These are phyloP conservation scores for Aspergillus sparsus DNA, from an alignment of 495 filamentous ascomycete species.

Conservation along the genomic window DNA sequence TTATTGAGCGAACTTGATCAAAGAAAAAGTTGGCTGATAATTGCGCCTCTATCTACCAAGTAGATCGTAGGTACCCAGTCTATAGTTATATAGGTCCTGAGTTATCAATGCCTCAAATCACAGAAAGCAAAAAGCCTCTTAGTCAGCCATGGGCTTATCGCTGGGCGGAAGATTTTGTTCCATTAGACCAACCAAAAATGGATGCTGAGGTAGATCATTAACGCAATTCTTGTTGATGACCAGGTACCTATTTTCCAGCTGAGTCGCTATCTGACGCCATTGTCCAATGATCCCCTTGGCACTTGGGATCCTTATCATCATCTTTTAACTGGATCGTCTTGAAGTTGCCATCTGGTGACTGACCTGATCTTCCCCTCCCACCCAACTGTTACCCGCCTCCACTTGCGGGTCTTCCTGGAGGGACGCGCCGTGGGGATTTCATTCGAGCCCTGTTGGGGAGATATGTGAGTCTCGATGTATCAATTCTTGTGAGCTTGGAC, in stretches of 20 bases:
- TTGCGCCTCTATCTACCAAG: no score
- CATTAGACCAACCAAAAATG: background rate
- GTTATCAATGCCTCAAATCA: background rate
- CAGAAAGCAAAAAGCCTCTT: background rate
- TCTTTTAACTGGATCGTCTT: slow-evolving; percentile 1
- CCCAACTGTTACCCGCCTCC: slow-evolving; percentile 21
- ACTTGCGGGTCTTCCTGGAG: slow-evolving; percentile 25
- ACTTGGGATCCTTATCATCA: slow-evolving; percentile 11
- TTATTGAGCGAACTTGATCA: no score
- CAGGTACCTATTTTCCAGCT: slow-evolving; percentile 1
- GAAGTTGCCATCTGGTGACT: background rate
- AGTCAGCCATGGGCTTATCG: slow-evolving; percentile 9
- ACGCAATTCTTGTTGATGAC: background rate
- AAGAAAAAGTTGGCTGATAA: no score
- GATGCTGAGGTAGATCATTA: slow-evolving; percentile 9
- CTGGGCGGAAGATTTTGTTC: background rate
- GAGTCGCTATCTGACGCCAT: slow-evolving; percentile 2
- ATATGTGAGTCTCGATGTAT: slow-evolving; percentile 13
- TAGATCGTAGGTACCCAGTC: no score
- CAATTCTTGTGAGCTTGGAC: slow-evolving; percentile 8
- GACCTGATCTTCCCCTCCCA: slow-evolving; percentile 11
- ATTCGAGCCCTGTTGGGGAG: slow-evolving; percentile 14
- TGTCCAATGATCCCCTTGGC: slow-evolving; percentile 7
- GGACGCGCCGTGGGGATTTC: slow-evolving; percentile 19
- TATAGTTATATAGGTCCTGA: background rate